Evolutionary conservation across 306 rosid species (phyloP).

Genomic region (Chamaecrista fasciculata): DNA sequence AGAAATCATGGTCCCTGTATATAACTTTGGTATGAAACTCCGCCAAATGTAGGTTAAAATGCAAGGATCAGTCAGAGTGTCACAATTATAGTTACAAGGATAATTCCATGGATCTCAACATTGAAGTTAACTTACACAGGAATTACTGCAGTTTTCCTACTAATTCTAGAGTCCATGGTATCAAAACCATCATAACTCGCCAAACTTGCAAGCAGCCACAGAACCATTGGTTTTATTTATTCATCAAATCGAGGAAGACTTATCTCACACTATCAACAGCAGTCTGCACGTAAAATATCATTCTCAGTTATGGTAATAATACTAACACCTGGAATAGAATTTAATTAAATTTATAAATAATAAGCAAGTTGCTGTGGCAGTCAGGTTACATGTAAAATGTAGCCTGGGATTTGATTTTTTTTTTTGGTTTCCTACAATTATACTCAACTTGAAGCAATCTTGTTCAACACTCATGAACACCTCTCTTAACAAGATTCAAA

Average conservation of each 20-base stretch:
- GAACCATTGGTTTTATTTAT: slow-evolving; percentile 4
- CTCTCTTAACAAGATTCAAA: too few species aligned
- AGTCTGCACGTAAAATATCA: background rate
- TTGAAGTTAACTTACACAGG: background rate
- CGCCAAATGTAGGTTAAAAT: background rate
- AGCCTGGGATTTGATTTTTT: background rate
- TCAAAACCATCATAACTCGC: slow-evolving; percentile 18
- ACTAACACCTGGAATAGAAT: background rate
- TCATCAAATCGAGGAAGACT: background rate
- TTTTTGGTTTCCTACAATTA: too few species aligned
- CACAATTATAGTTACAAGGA: background rate
- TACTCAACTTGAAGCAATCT: too few species aligned
- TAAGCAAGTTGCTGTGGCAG: background rate
- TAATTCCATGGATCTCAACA: background rate
- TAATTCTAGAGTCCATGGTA: slow-evolving; percentile 2
- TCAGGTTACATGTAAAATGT: background rate
- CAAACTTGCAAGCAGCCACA: background rate
- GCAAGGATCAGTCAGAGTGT: background rate
- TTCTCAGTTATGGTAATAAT: background rate
- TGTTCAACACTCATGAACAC: too few species aligned
- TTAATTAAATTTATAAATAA: background rate
- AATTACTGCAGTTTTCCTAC: background rate
- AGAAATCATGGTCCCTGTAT: background rate
- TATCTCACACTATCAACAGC: background rate
- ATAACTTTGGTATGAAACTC: background rate